These are phyloP conservation scores for Aristolochia fimbriata DNA, from an alignment of 164 flowering plant species.

Conservation along the genomic window DNA sequence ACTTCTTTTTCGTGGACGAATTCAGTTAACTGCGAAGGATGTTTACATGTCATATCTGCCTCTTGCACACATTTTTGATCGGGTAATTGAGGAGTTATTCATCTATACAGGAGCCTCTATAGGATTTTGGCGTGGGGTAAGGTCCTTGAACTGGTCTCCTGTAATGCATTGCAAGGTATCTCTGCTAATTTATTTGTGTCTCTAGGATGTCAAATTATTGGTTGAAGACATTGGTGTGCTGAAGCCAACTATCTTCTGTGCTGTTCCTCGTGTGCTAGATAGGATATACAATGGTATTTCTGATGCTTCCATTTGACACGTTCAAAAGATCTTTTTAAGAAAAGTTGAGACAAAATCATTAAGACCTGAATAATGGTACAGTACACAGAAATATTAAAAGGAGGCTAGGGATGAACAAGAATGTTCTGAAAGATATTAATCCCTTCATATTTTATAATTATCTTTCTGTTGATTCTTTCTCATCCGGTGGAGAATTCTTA, in stretches of 20 bases:
- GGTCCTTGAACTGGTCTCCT: constrained; percentile 12
- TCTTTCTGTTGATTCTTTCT: no score
- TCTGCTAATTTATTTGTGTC: background rate
- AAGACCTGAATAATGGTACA: no score
- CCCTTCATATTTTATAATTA: no score
- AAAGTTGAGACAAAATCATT: no score
- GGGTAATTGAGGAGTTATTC: constrained; percentile 76
- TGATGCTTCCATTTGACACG: background rate
- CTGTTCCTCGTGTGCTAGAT: constrained; percentile 96
- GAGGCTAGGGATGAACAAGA: no score
- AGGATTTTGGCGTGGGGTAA: constrained; percentile 99
- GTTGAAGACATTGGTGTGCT: constrained; percentile 81
- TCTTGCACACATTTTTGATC: constrained; percentile 91
- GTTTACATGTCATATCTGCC: constrained; percentile 91
- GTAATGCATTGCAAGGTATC: no score
- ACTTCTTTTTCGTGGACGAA: background rate
- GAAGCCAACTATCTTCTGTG: constrained; percentile 82
- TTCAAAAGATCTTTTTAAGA: no score
- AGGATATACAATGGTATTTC: constrained; percentile 37
- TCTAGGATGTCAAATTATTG: constrained; percentile 85
- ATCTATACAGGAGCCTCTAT: constrained; percentile 75
- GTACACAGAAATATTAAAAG: no score
- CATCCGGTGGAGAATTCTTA: no score
- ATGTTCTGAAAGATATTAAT: no score
- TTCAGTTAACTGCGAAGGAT: constrained; percentile 56